These are phyloP conservation scores for Populus tremula DNA, from an alignment of 345 rosid species.

Conservation along the genomic window DNA sequence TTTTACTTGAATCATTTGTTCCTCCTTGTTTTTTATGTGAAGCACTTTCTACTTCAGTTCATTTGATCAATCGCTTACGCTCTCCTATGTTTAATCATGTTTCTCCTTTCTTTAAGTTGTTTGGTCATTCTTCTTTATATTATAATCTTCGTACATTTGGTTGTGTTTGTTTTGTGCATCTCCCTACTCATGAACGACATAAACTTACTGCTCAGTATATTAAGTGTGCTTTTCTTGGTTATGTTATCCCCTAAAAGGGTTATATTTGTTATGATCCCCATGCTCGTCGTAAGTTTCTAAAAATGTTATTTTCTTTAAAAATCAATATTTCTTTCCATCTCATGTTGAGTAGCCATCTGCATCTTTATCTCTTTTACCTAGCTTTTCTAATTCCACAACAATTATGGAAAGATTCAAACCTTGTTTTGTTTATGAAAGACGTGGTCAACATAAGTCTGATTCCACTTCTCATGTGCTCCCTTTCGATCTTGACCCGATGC, in stretches of 20 bases:
- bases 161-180: not conserved
- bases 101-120: too few species aligned
- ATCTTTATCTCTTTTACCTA: not conserved
- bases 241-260: not conserved
- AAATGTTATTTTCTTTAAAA: constrained; percentile 1
- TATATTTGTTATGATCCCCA: not conserved
- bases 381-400: not conserved
- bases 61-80: too few species aligned
- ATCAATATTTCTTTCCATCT: not conserved
- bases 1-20: too few species aligned
- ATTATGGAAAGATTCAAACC: not conserved
- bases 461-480: too few species aligned
- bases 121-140: not conserved
- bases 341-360: not conserved
- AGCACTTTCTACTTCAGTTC: too few species aligned
- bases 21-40: too few species aligned
- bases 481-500: fast-evolving
- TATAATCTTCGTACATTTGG: not conserved
- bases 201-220: not conserved
- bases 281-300: not conserved
- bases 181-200: not conserved
- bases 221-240: not conserved
- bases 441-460: too few species aligned
- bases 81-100: too few species aligned
- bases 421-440: not conserved